Percentiles rank a stretch among this genome's conserved stretches.
These are phyloP conservation scores for Amanita rubescens DNA, from an alignment of 768 basidiomycete species.

Conservation along the genomic window DNA sequence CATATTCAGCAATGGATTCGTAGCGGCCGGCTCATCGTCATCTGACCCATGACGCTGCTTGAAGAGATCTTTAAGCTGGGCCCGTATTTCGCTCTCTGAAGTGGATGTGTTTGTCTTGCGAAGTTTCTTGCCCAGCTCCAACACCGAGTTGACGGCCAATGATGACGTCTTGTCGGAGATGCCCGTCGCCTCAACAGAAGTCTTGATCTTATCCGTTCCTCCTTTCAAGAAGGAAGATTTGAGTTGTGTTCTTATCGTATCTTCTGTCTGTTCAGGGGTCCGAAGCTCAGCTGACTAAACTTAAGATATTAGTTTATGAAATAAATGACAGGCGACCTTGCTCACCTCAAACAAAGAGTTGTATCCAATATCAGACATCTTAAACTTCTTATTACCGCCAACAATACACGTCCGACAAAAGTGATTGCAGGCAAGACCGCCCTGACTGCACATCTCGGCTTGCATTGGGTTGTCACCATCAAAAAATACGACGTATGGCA, in stretches of 20 bases:
- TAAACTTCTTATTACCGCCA: conserved; percentile 14
- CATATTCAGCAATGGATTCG: neutral
- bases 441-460: conserved; percentile 37
- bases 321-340: too few relatives aligned
- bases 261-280: conserved; percentile 11
- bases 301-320: too few relatives aligned
- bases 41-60: neutral
- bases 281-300: conserved; percentile 13
- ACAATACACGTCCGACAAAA: conserved; percentile 36
- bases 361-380: conserved; percentile 12
- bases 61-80: neutral
- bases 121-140: neutral
- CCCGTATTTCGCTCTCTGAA: neutral
- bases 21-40: neutral
- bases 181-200: neutral
- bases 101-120: neutral
- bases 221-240: conserved; percentile 4
- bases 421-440: conserved; percentile 27
- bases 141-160: neutral
- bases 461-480: conserved; percentile 42
- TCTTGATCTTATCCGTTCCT: neutral
- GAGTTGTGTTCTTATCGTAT: conserved; percentile 14
- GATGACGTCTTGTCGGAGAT: neutral
- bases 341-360: neutral
- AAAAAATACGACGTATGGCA: conserved; percentile 18